Evolutionary conservation across 2,329 filamentous ascomycete genomes (phyloP).

Genomic region (Grosmannia serpens): DNA sequence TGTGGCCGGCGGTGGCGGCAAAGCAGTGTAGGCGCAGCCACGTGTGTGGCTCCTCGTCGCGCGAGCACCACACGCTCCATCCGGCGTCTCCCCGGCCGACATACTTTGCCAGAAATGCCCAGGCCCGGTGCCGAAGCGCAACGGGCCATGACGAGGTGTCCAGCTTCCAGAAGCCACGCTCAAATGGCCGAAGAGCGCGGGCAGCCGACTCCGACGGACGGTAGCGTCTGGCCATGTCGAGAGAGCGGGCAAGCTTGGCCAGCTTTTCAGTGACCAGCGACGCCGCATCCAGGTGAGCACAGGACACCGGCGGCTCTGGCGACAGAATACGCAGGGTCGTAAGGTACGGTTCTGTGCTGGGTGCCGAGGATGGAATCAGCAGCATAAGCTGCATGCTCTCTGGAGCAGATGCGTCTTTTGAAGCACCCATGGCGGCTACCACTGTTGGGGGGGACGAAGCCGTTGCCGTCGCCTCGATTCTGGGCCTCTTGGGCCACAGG

Average conservation of each 20-base stretch:
- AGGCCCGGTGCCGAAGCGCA: conserved; percentile 39
- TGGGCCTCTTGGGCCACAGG: background rate
- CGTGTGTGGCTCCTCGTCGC: conserved; percentile 27
- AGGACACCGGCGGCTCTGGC: conserved; percentile 39
- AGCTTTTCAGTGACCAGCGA: conserved; percentile 47
- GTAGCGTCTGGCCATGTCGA: conserved; percentile 41
- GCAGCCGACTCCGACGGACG: conserved; percentile 28
- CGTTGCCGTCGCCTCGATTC: background rate
- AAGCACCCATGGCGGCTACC: background rate
- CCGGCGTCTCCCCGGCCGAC: conserved; percentile 48
- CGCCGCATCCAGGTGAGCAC: conserved; percentile 26
- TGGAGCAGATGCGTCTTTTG: background rate
- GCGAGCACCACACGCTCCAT: conserved; percentile 53
- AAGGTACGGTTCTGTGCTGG: background rate
- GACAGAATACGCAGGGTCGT: conserved; percentile 36
- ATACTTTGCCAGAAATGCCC: conserved; percentile 50
- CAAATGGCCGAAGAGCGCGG: conserved; percentile 42
- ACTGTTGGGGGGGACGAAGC: background rate
- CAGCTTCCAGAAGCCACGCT: conserved; percentile 71
- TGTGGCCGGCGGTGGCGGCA: conserved; percentile 59
- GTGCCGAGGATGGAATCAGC: background rate
- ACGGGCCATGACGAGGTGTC: conserved; percentile 43
- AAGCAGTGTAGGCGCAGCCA: conserved; percentile 64
- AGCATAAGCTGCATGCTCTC: background rate
- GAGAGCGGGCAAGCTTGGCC: conserved; percentile 37